Base-by-base conservation (phyloP, 2,329 filamentous ascomycete species). In the Colletotrichum tamarilloi region DNA sequence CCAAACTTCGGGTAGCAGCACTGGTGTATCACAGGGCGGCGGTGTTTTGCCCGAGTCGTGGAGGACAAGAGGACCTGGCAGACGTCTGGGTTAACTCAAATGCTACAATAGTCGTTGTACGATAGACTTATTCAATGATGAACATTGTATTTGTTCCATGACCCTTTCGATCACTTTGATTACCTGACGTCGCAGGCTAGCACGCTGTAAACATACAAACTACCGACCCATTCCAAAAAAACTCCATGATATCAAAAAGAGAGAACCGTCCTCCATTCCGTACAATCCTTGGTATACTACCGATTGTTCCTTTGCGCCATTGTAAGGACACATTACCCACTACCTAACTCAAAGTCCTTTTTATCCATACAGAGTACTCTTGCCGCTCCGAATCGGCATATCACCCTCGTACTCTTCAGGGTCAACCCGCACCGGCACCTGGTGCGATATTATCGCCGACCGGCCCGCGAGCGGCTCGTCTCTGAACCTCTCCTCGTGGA, bases 31-130 rank as follows among this genome's bases (percentile, higher is more conserved):
- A 9, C 77, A 81, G 38, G 80, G 82, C 12, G 81, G 82, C 28
- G 87, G 89, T 0, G 87, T 89, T 11, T 80, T 92, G 24, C 90
- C 91, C 0, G 89, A 92, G 71, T 87, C 90, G 2, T 94, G 92
- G 92, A 87, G 86, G 70, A 88, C 86, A 32, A 86, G 91, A 75
- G 92, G 92, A 1, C 81, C 86, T 7, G 92, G 92, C 0, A 87
- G 90, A 52, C 87, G 92, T 62, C 83, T 94, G 12, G 92, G 92
- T 46, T 71, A 22, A 71, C 16, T 7, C 42, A 46, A 6, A 46
- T 4, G 42, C 35, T 49, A 24, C 5, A 28, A 55, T 16, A 24
- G 32, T 42, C 58, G 62, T 30, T 32, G 58, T 57, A 46, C 32
- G 32, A 68, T 58, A 30, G 30, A 52, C 59, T 57, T 53, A 59